These are phyloP conservation scores for Chrysosporium keratinophilum DNA, from an alignment of 2,329 filamentous ascomycete species.

Conservation along the genomic window DNA sequence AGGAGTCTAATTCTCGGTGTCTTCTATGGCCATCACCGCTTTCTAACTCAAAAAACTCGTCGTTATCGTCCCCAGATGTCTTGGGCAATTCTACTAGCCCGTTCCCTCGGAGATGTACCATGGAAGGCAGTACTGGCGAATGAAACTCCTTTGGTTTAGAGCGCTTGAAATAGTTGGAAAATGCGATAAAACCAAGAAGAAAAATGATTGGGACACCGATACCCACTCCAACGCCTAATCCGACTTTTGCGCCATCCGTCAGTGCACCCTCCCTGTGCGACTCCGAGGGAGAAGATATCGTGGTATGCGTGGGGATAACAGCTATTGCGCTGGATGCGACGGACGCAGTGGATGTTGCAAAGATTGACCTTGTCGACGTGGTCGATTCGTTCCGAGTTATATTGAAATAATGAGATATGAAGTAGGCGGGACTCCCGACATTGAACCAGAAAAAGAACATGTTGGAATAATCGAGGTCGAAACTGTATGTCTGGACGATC, in stretches of 20 bases:
- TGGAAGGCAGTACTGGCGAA: not conserved
- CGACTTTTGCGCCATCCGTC: not conserved
- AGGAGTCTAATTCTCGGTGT: too few relatives aligned
- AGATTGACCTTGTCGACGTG: not conserved
- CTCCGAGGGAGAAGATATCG: not conserved
- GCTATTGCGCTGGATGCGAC: not conserved
- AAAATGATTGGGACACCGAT: conserved; percentile 1
- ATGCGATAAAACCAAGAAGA: not conserved
- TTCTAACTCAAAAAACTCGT: too few relatives aligned
- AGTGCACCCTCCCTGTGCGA: not conserved
- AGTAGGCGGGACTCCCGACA: not conserved
- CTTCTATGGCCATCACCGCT: too few relatives aligned
- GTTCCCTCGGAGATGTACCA: too few relatives aligned
- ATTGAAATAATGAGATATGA: conserved; percentile 11
- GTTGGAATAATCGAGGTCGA: conserved; percentile 7
- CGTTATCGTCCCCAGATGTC: too few relatives aligned
- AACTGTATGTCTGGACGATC: conserved; percentile 7
- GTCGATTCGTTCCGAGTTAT: conserved; percentile 2
- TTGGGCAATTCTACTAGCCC: too few relatives aligned
- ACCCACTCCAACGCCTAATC: not conserved
- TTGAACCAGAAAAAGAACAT: conserved; percentile 13
- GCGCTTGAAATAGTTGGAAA: not conserved
- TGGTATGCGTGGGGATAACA: not conserved
- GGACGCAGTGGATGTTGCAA: not conserved
- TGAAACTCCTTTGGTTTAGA: not conserved